phyloP scores from a whole-genome alignment of 1,284 basidiomycete genomes.

The Puccinia horiana region DNA sequence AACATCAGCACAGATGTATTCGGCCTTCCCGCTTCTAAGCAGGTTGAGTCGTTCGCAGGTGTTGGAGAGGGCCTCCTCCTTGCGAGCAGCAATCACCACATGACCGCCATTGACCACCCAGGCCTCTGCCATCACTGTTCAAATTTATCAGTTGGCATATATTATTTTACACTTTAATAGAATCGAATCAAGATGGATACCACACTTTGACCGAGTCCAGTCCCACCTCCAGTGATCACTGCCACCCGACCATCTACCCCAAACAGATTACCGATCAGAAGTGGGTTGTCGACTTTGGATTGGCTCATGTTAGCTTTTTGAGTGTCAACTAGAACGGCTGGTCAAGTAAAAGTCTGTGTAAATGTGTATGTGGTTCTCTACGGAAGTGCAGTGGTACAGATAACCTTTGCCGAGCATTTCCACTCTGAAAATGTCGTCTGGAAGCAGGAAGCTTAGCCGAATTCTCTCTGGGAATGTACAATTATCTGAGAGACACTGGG shows the following conservation, averaged over 20 bases:
- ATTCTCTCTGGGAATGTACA: too few relatives aligned
- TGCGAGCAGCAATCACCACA: slow-evolving; percentile 49
- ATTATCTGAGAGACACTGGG: too few relatives aligned
- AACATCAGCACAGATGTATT: slow-evolving; percentile 25
- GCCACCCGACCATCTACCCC: slow-evolving; percentile 28
- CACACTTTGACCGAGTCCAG: slow-evolving; percentile 47
- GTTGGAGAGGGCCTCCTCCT: slow-evolving; percentile 43
- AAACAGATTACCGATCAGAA: slow-evolving; percentile 33
- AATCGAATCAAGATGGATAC: too few relatives aligned
- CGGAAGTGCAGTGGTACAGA: too few relatives aligned
- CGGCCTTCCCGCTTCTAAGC: slow-evolving; percentile 36
- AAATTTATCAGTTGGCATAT: too few relatives aligned
- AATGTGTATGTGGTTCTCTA: too few relatives aligned
- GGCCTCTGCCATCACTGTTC: slow-evolving; percentile 49
- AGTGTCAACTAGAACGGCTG: too few relatives aligned
- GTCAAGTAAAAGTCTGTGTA: too few relatives aligned
- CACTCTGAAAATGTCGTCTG: too few relatives aligned
- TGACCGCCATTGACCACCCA: slow-evolving; percentile 49
- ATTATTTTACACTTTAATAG: too few relatives aligned
- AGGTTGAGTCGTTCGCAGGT: slow-evolving; percentile 26
- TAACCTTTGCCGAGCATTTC: too few relatives aligned
- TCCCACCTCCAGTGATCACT: slow-evolving; percentile 47
- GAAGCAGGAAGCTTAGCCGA: too few relatives aligned
- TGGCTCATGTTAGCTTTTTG: not conserved
- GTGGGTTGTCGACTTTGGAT: not conserved